A percentile compares a stretch with the other conserved stretches of the same genome.
phyloP scores from a whole-genome alignment of 768 basidiomycete genomes.

The Serendipita sp. region DNA sequence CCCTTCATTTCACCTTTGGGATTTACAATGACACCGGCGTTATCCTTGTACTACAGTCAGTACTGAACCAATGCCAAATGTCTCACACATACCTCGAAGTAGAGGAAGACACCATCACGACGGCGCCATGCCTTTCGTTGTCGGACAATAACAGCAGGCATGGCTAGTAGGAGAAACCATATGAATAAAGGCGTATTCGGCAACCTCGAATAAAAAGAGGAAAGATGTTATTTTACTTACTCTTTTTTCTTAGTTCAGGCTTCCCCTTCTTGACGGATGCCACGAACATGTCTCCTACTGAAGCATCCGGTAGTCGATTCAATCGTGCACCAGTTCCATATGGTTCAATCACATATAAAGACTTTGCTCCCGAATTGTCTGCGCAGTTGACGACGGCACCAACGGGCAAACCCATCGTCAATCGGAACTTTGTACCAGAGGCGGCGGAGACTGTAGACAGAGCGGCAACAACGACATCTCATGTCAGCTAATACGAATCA shows the following conservation, averaged over 20 bases:
- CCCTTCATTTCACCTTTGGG: slow-evolving; percentile 99
- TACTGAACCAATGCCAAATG: neutral
- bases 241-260: slow-evolving; percentile 98
- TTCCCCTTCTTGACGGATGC: slow-evolving; percentile 99
- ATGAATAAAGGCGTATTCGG: neutral
- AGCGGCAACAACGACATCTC: neutral
- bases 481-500: neutral
- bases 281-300: slow-evolving; percentile 90
- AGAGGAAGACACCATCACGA: slow-evolving; percentile 96
- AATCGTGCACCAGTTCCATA: slow-evolving; percentile 91
- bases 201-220: neutral
- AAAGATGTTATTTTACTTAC: slow-evolving; percentile 32
- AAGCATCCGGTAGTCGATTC: slow-evolving; percentile 92
- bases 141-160: slow-evolving; percentile 93
- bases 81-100: slow-evolving; percentile 59
- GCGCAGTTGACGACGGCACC: slow-evolving; percentile 95
- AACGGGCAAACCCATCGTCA: slow-evolving; percentile 86
- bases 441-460: slow-evolving; percentile 19
- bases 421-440: slow-evolving; percentile 90
- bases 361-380: slow-evolving; percentile 98
- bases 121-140: slow-evolving; percentile 98
- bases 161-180: slow-evolving; percentile 36
- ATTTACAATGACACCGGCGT: slow-evolving; percentile 95
- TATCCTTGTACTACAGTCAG: slow-evolving; percentile 37
- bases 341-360: slow-evolving; percentile 86